phyloP scores from a whole-genome alignment of 2,329 filamentous ascomycete species.

The Penicillium sp. region DNA sequence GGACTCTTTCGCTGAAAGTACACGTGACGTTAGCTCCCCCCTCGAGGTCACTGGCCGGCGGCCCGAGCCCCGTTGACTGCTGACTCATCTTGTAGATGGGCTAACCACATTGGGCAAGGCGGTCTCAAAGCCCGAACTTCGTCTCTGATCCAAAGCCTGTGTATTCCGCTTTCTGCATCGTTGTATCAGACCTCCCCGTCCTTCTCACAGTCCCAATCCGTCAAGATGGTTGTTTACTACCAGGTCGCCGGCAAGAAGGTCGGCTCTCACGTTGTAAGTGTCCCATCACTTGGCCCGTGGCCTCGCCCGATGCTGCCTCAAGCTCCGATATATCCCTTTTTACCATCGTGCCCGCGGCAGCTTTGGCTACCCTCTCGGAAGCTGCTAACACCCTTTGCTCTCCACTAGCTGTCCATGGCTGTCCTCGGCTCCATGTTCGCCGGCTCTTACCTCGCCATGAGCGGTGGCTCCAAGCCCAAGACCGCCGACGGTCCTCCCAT shows the following conservation, averaged over 20 bases:
- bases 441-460: conserved; percentile 41
- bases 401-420: conserved; percentile 54
- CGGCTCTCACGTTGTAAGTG: conserved; percentile 48
- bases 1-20: too few relatives aligned
- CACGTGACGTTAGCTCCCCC: too few relatives aligned
- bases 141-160: conserved; percentile 22
- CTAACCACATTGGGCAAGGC: conserved; percentile 20
- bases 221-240: conserved; percentile 49
- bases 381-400: conserved; percentile 11
- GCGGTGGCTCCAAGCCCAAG: conserved; percentile 36
- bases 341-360: conserved; percentile 10
- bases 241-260: conserved; percentile 47
- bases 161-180: conserved; percentile 25
- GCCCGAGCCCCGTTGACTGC: neutral
- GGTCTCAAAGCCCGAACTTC: conserved; percentile 17
- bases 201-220: conserved; percentile 13
- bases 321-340: conserved; percentile 18
- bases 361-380: conserved; percentile 10
- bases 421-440: conserved; percentile 48
- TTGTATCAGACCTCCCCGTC: conserved; percentile 17
- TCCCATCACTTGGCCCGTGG: neutral
- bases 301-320: neutral
- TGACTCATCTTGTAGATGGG: conserved; percentile 6
- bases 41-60: too few relatives aligned
- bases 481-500: conserved; percentile 49